phyloP scores from a whole-genome alignment of 495 filamentous ascomycete species.

The Penicillium mononematosum region DNA sequence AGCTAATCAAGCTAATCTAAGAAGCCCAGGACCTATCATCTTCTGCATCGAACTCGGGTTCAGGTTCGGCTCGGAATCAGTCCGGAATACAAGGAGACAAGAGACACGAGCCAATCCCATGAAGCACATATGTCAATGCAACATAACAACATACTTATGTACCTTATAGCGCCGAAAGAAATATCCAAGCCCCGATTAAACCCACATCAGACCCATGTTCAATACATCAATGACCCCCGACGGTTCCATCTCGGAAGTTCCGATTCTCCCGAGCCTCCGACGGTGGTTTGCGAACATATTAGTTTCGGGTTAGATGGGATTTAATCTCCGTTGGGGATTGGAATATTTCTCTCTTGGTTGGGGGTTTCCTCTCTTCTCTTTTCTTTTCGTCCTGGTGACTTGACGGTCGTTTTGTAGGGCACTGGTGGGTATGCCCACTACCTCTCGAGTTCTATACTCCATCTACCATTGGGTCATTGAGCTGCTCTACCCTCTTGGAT shows the following conservation, averaged over 20 bases:
- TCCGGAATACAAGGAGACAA: not conserved
- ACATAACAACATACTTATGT: not conserved
- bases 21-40: not conserved
- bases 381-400: not conserved
- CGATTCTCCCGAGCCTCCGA: conserved; percentile 23
- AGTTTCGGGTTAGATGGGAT: conserved; percentile 1
- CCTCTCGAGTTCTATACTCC: not conserved
- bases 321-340: not conserved
- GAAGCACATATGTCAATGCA: not conserved
- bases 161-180: not conserved
- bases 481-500: not conserved
- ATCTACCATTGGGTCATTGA: not conserved
- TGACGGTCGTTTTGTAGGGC: not conserved
- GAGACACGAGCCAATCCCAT: not conserved
- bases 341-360: not conserved
- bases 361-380: not conserved
- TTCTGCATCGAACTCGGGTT: not conserved
- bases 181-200: not conserved
- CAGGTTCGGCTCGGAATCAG: not conserved
- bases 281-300: conserved; percentile 1
- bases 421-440: not conserved
- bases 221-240: not conserved
- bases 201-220: not conserved
- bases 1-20: not conserved
- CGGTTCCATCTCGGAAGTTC: conserved; percentile 19